Conservation (phyloP, 1,284 basidiomycete genomes). For the Phellinidium pouzarii region DNA sequence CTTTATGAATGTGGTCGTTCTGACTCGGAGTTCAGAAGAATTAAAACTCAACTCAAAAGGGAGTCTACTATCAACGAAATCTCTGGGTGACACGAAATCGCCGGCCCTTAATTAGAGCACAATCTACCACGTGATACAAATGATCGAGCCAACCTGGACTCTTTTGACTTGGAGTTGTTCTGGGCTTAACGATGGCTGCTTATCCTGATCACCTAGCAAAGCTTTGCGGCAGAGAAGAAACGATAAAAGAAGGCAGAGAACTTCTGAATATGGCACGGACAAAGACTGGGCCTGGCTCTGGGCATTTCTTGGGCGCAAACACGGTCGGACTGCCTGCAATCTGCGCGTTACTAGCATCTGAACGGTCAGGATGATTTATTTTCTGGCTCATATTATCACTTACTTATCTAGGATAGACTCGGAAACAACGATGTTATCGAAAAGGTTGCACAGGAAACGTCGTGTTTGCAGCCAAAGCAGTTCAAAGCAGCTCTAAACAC, state of each 20-base stretch:
- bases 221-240: conserved; percentile 23
- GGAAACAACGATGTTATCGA: conserved; percentile 29
- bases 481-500: conserved; percentile 27
- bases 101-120: conserved; percentile 4
- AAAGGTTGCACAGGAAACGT: conserved; percentile 29
- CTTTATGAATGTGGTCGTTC: too few species aligned
- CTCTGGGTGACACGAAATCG: neutral
- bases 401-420: conserved; percentile 22
- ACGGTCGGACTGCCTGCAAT: conserved; percentile 29
- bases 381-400: neutral
- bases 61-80: too few species aligned
- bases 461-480: conserved; percentile 29
- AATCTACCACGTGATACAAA: neutral
- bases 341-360: conserved; percentile 32
- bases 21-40: too few species aligned
- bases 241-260: conserved; percentile 23
- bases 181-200: conserved; percentile 3
- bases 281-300: conserved; percentile 31
- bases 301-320: conserved; percentile 28
- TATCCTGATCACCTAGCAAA: conserved; percentile 19
- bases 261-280: conserved; percentile 25
- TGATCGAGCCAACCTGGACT: neutral
- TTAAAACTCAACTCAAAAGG: too few species aligned
- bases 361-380: conserved; percentile 24
- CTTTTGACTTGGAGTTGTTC: neutral